Base-by-base conservation (phyloP, 352 stramenopile genomes). In the Globisporangium camurandrum region DNA sequence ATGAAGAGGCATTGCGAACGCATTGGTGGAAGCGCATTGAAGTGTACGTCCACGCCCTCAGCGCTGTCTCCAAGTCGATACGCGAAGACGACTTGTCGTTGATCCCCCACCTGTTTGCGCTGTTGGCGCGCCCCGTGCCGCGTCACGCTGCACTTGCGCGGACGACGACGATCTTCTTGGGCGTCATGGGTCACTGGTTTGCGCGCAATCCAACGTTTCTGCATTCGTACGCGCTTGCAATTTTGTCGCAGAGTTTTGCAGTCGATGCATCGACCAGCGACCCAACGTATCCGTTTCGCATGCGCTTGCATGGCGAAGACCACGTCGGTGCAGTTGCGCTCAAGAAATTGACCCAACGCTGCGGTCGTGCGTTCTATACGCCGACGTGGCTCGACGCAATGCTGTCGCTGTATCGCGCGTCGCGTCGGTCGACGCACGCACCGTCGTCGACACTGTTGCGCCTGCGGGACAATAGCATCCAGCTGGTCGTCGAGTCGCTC, bases 21-120 rank as follows among this genome's bases (percentile, higher is more conserved):
- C 27, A 83, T 69, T 91, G 77, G 80, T 91, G 77, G 77, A 65
- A 67, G 37, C 69, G 64, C 42, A 86, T 74, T 1, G 80, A 91
- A 61, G 80, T 91, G n/a, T 89, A 88, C 49, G 77, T 91, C 8
- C 80, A 91, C 26, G 77, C 80, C 31, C 63, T 91, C 37, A 91
- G 77, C 59, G 80, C 80, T 19, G 39, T 91, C 39, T 88, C 80
- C 46, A 91, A 89, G 68, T 91, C 75, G 22, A 71, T 91, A 48
- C 71, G 77, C 12, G 71, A 88, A 44, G 80, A 83, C 55, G 80
- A 91, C 47, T 77, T 75, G n/a, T 86, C 59, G 49, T 59, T 89
- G 19, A 61, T 91, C 31, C 80, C 80, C 12, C 74, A 67, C 49
- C 59, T 91, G 16, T 91, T 91, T 45, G 74, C 86, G 36, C 74